Evolutionary conservation across 306 rosid species (phyloP), one percentile per base, ranked within the genome.

Genomic region (Lotus japonicus): DNA sequence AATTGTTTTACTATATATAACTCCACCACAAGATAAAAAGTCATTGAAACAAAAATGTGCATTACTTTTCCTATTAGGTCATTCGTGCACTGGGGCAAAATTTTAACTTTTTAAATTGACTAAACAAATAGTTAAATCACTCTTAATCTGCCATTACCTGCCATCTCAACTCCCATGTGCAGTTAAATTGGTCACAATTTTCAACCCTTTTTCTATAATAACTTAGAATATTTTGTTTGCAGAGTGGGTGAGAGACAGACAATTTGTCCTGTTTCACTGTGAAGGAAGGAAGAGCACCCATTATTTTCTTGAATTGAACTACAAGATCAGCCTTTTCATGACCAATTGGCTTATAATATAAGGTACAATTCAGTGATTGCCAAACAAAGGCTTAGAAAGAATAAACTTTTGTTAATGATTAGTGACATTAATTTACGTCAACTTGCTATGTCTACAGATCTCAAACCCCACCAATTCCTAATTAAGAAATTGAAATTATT

Each of bases 151-250:
- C 19, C 4, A 35, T 50, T 69, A 60, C 62, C 59, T 16, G 60
- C 54, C 26, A 54, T 26, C 14, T 60, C 44, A 12, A 54, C 41
- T 58, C 85, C 51, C 89, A 75, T 88, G 84, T 72, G 87, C 78
- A 59, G 71, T 64, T 55, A 51, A 44, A 73, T 21, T 16, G 39
- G 53, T 11, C 26, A 21, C 3, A 21, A 21, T 21, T 21, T 21
- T 3, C 26, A 21, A 71, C 12, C 57, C 14, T 36, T 51, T 36
- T 51, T 64, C 14, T 57, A 53, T 17, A 35, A 18, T 2, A 46
- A n/a, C n/a, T n/a, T n/a, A 36, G 44, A 4, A 12, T 38, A 18
- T 39, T 36, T 63, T 18, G 45, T 41, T 21, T 64, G 70, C 49
- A 59, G 71, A 77, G 66, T 54, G 53, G 46, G 58, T 58, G 53